Percentiles rank a stretch among this genome's conserved stretches.
These are phyloP conservation scores for Aquanectria penicillioides DNA, from an alignment of 2,329 filamentous ascomycete genomes.

Conservation along the genomic window DNA sequence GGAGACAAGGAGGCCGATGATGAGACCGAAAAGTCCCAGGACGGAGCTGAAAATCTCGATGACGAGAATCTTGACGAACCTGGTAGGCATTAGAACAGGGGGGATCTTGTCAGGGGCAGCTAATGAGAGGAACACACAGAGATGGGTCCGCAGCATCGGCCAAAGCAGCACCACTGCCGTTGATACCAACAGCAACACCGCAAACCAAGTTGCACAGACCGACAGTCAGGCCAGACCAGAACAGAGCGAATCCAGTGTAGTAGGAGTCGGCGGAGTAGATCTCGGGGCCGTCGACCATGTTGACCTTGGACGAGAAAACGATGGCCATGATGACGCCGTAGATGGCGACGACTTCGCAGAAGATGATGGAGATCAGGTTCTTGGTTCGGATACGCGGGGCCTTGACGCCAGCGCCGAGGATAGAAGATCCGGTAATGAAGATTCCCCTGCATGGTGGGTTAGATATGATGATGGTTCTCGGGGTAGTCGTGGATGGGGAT, in stretches of 20 bases:
- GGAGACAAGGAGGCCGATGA: slow-evolving; percentile 89
- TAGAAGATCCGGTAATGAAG: slow-evolving; percentile 97
- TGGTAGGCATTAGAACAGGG: slow-evolving; percentile 50
- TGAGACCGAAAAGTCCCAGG: slow-evolving; percentile 93
- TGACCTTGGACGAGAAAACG: slow-evolving; percentile 92
- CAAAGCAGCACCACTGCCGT: slow-evolving; percentile 94
- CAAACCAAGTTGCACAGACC: slow-evolving; percentile 96
- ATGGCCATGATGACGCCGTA: slow-evolving; percentile 99
- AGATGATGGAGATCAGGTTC: slow-evolving; percentile 99
- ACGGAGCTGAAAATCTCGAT: slow-evolving; percentile 99
- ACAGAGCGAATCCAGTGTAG: slow-evolving; percentile 94
- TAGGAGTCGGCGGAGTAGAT: slow-evolving; percentile 82
- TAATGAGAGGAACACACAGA: slow-evolving; percentile 69
- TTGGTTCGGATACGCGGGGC: slow-evolving; percentile 98
- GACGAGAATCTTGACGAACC: slow-evolving; percentile 98
- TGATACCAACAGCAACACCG: slow-evolving; percentile 96
- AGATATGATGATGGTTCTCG: slow-evolving; percentile 21
- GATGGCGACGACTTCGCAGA: slow-evolving; percentile 99
- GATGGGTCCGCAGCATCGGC: slow-evolving; percentile 93
- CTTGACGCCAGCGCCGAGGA: slow-evolving; percentile 95
- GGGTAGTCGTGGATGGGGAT: neutral
- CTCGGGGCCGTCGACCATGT: slow-evolving; percentile 69
- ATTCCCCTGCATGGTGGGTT: slow-evolving; percentile 78
- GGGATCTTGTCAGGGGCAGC: too few relatives aligned
- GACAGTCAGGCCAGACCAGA: slow-evolving; percentile 95